Percentiles rank a stretch among this genome's conserved stretches.
Evolutionary conservation across 192 early-diverging fungal species (phyloP).

Genomic region (Coemansia furcata): DNA sequence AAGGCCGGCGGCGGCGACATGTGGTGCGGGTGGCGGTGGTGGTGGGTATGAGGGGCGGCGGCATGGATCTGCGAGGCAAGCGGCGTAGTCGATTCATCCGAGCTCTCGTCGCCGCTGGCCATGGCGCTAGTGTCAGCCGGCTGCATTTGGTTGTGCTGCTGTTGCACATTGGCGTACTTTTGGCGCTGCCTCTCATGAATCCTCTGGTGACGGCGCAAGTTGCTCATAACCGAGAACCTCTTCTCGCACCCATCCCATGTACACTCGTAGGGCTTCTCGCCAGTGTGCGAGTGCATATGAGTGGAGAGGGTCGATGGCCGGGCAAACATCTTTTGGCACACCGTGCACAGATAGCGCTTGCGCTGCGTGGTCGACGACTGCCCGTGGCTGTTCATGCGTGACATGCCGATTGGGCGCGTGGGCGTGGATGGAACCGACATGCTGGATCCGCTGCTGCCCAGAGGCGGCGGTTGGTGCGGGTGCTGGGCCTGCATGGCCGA

Average conservation of each 20-base stretch:
- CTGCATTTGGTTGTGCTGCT: constrained; percentile 19
- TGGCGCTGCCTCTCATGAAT: constrained; percentile 56
- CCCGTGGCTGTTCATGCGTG: constrained; percentile 29
- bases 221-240: constrained; percentile 67
- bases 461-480: background rate
- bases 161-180: constrained; percentile 38
- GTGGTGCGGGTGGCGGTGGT: constrained; percentile 11
- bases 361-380: constrained; percentile 51
- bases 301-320: constrained; percentile 51
- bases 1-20: constrained; percentile 24
- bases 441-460: constrained; percentile 3
- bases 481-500: constrained; percentile 8
- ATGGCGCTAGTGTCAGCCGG: background rate
- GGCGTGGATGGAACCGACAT: constrained; percentile 34
- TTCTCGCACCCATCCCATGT: constrained; percentile 60
- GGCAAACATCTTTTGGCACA: constrained; percentile 54
- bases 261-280: constrained; percentile 58
- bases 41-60: constrained; percentile 8
- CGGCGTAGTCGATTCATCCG: constrained; percentile 43
- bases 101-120: constrained; percentile 13
- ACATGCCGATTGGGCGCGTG: constrained; percentile 21
- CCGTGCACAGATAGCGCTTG: constrained; percentile 51
- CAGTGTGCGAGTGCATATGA: constrained; percentile 55
- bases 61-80: constrained; percentile 28
- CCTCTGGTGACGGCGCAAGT: constrained; percentile 62